Base-by-base conservation (phyloP, 192 early-diverging fungal genomes). In the Linnemannia elongata region DNA sequence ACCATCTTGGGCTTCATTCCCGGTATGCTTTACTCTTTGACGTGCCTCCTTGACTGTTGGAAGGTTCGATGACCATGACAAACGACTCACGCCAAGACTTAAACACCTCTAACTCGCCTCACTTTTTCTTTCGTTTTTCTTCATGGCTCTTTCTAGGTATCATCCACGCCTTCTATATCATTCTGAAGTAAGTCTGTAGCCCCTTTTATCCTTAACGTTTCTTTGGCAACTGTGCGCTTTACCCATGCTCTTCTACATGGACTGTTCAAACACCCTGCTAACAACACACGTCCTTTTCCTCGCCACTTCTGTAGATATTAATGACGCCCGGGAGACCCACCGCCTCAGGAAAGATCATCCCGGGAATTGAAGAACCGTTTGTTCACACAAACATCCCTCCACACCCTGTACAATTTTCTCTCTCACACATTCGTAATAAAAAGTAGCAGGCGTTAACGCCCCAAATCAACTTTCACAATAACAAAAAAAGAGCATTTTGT, bases 1-100 rank as follows among this genome's bases (percentile, higher is more conserved):
- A 95, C 95, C 1, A 76, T 92, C 73, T 89, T 96, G 41, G 94
- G 94, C 33, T 94, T 79, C 75, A 83, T 96, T 44, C 94, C 94
- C 1, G 95, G 95, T 80, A 90, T 89, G 83, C 3, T 9, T 38
- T 45, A 15, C 13, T 45, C 44, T 45, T 27, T 30, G 6, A 27
- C 2, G 22, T 18, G 24, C 45, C 30, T 49, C 8, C 22, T 10
- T 30, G 8, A 27, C 24, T 60, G 6, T 10, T 33, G 7, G 30
- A 66, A 0, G 60, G 3, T 4, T 10, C 12, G 60, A 33, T 33
- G 4, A 66, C 30, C 8, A 66, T 12, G 60, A 66, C 60, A 55
- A 20, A 5, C 38, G 38, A 15, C 22, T 24, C 2, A 4, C 69
- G 6, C 69, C 24, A 20, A 22, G 35, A 38, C 69, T 71, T 24